Conservation (phyloP, 306 rosid genomes). For the Rosa chinensis region DNA sequence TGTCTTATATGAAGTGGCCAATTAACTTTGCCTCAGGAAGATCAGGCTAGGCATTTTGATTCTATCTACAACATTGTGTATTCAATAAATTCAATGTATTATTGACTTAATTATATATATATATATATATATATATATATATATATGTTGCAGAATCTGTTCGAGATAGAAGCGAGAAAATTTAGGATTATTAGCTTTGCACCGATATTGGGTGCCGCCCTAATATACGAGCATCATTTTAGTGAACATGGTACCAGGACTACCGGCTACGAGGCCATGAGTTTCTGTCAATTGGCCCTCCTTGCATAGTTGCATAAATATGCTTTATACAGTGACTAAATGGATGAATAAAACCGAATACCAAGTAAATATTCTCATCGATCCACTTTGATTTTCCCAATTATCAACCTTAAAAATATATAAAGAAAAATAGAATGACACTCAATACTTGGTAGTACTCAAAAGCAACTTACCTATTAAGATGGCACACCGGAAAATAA, state of each 20-base stretch:
- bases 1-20: not conserved
- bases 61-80: not conserved
- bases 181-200: not conserved
- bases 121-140: not conserved
- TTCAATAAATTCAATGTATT: not conserved
- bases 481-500: too few species aligned
- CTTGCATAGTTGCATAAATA: not conserved
- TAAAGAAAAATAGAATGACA: too few species aligned
- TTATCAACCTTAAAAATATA: too few species aligned
- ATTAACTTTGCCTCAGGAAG: not conserved
- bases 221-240: too few species aligned
- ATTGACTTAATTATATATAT: not conserved
- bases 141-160: not conserved
- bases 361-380: not conserved
- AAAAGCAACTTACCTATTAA: too few species aligned
- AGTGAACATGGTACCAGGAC: too few species aligned
- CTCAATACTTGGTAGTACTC: too few species aligned
- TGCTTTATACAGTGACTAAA: not conserved
- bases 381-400: too few species aligned
- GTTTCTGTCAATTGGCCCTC: slow-evolving; percentile 29
- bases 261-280: too few species aligned
- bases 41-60: not conserved
- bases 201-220: too few species aligned
- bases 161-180: not conserved
- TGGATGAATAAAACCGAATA: not conserved